Percentiles rank a stretch among this genome's conserved stretches.
Evolutionary conservation across 2,329 filamentous ascomycete species (phyloP).

Genomic region (Cladosporium velox): DNA sequence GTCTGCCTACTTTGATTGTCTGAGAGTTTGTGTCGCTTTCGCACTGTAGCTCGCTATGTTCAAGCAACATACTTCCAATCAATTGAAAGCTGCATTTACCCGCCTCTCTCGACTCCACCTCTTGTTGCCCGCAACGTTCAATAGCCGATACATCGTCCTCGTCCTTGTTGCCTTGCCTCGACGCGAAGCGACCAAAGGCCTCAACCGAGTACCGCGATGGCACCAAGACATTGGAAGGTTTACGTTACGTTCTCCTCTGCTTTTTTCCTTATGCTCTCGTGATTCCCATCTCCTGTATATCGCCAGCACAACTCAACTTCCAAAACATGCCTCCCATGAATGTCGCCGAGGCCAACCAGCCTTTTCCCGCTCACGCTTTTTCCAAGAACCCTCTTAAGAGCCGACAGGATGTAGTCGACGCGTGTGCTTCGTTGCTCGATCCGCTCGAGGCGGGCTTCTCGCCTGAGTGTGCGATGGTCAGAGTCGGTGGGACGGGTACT

Average conservation of each 20-base stretch:
- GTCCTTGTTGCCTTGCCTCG: neutral
- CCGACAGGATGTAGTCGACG: conserved; percentile 45
- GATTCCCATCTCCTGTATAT: neutral
- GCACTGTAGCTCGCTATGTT: rapidly evolving
- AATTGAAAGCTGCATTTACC: neutral
- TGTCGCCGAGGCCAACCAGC: conserved; percentile 43
- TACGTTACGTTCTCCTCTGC: neutral
- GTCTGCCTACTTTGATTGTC: neutral
- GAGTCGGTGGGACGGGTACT: conserved; percentile 70
- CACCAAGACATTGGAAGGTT: neutral
- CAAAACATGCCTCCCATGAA: conserved; percentile 15
- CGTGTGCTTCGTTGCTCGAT: conserved; percentile 60
- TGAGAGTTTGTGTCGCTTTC: neutral
- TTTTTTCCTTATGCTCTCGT: neutral
- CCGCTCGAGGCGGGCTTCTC: conserved; percentile 74
- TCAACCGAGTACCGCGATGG: neutral
- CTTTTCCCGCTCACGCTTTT: conserved; percentile 46
- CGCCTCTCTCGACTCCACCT: neutral
- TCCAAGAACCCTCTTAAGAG: conserved; percentile 45
- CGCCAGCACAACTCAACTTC: conserved; percentile 10
- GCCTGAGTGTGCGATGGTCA: conserved; percentile 63
- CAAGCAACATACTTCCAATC: neutral
- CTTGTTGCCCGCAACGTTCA: conserved; percentile 5
- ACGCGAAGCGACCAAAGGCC: neutral
- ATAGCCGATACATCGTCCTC: conserved; percentile 14